These are phyloP conservation scores for Oenanthe javanica DNA, from an alignment of 140 eudicot genomes.

Conservation along the genomic window DNA sequence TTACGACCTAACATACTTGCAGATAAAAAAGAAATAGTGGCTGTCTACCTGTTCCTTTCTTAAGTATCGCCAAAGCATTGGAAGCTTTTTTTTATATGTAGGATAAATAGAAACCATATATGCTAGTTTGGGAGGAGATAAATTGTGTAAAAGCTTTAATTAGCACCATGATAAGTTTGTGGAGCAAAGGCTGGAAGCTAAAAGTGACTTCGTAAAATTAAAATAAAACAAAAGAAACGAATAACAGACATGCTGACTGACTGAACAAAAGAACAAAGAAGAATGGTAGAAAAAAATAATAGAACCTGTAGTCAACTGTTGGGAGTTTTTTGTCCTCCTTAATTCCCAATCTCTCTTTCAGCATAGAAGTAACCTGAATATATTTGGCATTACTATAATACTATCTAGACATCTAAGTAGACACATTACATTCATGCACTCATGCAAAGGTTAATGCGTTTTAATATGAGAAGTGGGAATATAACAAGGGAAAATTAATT, in stretches of 20 bases:
- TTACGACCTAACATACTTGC: background rate
- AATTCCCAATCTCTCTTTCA: constrained; percentile 60
- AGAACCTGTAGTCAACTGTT: constrained; percentile 65
- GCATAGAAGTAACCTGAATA: constrained; percentile 63
- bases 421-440: background rate
- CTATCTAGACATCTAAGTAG: constrained; percentile 8
- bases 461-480: background rate
- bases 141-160: background rate
- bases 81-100: background rate
- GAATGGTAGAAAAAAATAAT: background rate
- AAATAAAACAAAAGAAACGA: background rate
- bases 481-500: background rate
- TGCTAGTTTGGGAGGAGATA: background rate
- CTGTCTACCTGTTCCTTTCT: background rate
- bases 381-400: constrained; percentile 22
- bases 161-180: background rate
- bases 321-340: constrained; percentile 62
- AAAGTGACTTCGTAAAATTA: background rate
- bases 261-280: background rate
- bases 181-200: background rate
- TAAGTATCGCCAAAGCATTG: background rate
- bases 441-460: background rate
- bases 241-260: background rate
- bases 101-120: background rate
- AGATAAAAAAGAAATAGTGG: background rate